Conservation (phyloP, 169 alveolate species). For the Besnoitia besnoiti region DNA sequence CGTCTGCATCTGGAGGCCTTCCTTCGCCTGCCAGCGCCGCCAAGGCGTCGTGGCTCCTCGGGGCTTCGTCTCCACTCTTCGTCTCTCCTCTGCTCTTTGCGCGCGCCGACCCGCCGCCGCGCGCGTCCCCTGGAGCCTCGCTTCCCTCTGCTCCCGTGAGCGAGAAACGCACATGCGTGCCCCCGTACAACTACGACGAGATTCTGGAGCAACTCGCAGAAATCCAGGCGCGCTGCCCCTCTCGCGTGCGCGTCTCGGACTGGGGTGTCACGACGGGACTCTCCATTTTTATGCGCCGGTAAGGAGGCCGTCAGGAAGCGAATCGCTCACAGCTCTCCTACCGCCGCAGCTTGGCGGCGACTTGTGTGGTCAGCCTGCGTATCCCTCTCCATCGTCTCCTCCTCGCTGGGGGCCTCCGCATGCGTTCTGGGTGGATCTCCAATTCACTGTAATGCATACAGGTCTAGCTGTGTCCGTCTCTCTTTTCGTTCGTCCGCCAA, state of each 20-base stretch:
- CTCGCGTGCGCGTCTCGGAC: conserved; percentile 4
- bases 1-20: neutral
- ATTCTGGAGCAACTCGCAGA: neutral
- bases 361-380: too few species aligned
- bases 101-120: neutral
- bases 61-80: neutral
- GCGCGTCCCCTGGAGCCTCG: neutral
- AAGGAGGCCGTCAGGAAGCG: too few species aligned
- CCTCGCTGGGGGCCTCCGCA: too few species aligned
- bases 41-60: neutral
- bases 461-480: too few species aligned
- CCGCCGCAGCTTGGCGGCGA: too few species aligned
- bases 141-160: too few species aligned
- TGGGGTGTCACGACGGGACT: neutral
- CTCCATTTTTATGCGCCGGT: neutral
- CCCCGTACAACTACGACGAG: conserved; percentile 13
- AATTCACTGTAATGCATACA: too few species aligned
- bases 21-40: neutral
- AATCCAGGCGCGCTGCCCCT: neutral
- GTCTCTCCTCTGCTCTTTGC: neutral
- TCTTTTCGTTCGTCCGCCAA: too few species aligned
- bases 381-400: too few species aligned
- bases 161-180: neutral
- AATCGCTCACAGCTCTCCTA: too few species aligned
- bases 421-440: too few species aligned